Conservation (phyloP, 371 early-diverging fungal genomes). For the Zychaea mexicana region DNA sequence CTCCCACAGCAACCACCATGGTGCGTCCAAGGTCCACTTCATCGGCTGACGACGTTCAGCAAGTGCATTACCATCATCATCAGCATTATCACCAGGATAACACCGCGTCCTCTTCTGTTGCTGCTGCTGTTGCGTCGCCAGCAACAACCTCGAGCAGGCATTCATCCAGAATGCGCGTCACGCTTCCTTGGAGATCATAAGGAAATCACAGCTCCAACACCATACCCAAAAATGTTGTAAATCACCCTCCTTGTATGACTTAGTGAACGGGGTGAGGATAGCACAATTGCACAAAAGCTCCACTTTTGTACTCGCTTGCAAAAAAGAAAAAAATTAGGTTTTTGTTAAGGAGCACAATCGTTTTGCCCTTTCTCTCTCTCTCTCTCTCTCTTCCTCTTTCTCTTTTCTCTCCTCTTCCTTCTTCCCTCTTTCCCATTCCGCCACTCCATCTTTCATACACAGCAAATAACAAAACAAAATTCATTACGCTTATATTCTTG, state of each 20-base stretch:
- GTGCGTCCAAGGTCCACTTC: not conserved
- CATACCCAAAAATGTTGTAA: not conserved
- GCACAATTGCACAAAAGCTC: not conserved
- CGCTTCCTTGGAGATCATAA: not conserved
- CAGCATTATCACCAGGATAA: not conserved
- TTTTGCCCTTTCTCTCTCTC: conserved; percentile 1
- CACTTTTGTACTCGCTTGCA: not conserved
- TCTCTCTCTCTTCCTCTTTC: conserved; percentile 6
- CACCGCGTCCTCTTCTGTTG: not conserved
- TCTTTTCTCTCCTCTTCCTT: conserved; percentile 7
- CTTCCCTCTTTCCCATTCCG: not conserved
- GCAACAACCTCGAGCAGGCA: not conserved
- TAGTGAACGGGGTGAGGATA: not conserved
- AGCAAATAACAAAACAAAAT: not conserved
- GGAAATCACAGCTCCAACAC: not conserved
- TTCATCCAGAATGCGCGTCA: not conserved
- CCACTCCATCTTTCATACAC: not conserved
- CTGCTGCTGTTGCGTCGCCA: no score
- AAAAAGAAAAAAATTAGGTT: not conserved
- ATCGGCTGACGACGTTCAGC: not conserved
- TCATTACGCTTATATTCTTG: not conserved
- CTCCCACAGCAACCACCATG: no score
- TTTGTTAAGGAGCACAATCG: not conserved
- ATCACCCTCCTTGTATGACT: not conserved
- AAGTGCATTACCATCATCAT: conserved; percentile 1